Base-by-base conservation (phyloP, 1,284 basidiomycete genomes). In the Ustilago sp. region DNA sequence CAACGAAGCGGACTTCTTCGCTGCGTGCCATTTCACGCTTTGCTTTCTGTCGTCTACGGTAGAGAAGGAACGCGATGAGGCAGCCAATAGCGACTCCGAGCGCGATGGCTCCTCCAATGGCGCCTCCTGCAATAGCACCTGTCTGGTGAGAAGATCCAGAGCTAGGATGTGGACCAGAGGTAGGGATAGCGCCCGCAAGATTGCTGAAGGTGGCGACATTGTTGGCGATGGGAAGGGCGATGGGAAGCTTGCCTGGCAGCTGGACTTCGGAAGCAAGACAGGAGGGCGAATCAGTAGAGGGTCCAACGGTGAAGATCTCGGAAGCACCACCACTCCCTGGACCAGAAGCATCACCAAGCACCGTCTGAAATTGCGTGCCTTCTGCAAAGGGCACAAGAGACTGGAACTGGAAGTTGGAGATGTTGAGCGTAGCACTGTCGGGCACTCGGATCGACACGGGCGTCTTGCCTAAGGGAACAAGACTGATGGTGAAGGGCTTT, bases 41-140 rank as follows among this genome's bases (percentile, higher is more conserved):
- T 3, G 48, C 50, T 64, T 55, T 74, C 52, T 79, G 76, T 48
- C 79, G 62, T 32, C 58, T 68, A n/a, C 77, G 66, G 32, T 74
- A 80, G 31, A 81, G 38, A 8, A 81, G 60, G 31, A 71, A 81
- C 2, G 72, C 65, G 12, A 76, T 60, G 17, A 79, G 43, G 19
- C 67, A 65, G 19, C 76, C 74, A 23, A 80, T 63, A 8, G 78
- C 67, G 5, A 73, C 39, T 11, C 65, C 79, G 6, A 80, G 56
- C 6, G 79, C 80, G 32, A 81, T 76, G 0, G 71, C 73, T 8
- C 76, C 80, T 53, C 80, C 80, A 38, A 81, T 80, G 9, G 78
- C 74, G 8, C 80, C 80, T 56, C 80, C 80, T 15, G 80, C 77
- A 15, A 81, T 78, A 4, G 75, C 79, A 19, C 78, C 80, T 1